phyloP scores from a whole-genome alignment of 1,284 basidiomycete species.

The Cryptococcus sp. region DNA sequence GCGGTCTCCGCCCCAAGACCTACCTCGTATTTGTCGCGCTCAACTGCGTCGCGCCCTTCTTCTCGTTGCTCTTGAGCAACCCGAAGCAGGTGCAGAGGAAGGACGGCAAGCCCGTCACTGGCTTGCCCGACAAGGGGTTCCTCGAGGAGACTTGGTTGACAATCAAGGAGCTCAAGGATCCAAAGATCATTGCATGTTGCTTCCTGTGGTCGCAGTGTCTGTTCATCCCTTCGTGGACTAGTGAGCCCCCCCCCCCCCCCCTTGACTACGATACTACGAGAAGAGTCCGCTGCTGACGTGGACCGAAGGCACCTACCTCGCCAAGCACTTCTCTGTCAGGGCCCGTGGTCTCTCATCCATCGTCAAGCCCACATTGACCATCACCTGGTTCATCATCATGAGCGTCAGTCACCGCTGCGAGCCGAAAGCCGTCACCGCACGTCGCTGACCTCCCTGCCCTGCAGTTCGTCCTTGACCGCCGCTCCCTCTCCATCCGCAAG shows the following conservation, averaged over 20 bases:
- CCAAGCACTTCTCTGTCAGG: conserved; percentile 34
- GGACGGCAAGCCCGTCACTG: conserved; percentile 42
- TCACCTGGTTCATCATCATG: conserved; percentile 38
- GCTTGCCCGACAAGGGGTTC: conserved; percentile 20
- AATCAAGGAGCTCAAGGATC: conserved; percentile 24
- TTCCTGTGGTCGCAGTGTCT: conserved; percentile 22
- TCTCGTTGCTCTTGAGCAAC: conserved; percentile 36
- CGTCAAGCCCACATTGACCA: conserved; percentile 35
- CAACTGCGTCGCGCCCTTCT: conserved; percentile 41
- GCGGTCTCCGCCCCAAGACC: conserved; percentile 41
- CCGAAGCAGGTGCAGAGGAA: conserved; percentile 46
- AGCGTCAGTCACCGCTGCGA: conserved; percentile 20
- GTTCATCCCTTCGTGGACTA: conserved; percentile 35
- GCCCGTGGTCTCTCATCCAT: conserved; percentile 47
- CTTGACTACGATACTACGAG: neutral
- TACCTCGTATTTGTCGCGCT: conserved; percentile 50
- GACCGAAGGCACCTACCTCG: conserved; percentile 21
- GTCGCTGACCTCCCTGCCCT: neutral
- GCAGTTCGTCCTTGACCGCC: conserved; percentile 41
- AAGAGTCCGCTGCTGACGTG: neutral
- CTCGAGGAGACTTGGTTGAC: conserved; percentile 33
- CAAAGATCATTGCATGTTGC: conserved; percentile 16
- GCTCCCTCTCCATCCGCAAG: conserved; percentile 8
- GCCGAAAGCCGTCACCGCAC: neutral
- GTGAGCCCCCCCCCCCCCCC: neutral